Evolutionary conservation across 176 grass and related monocot species (phyloP), one percentile per base, ranked within the genome.

Genomic region (Tuctoria greenei): DNA sequence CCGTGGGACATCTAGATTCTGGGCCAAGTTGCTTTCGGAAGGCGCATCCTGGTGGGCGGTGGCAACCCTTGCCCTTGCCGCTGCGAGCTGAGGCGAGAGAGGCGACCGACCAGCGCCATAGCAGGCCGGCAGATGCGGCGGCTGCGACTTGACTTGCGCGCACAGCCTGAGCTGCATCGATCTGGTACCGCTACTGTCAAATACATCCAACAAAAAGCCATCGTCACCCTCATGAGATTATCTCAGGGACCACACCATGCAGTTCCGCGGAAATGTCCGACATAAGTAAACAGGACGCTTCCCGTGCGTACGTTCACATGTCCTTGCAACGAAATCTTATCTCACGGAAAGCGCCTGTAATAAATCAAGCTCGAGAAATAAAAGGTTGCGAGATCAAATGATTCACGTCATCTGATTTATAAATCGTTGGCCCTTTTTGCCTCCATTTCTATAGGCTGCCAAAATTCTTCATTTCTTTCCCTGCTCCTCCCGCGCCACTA

Each of bases 161-260:
- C 60, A 61, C 7, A 68, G 31, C 62, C 68, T 74, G 31, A 83
- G 21, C 49, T 54, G 16, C 54, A 52, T 63, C 13, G 62, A n/a
- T 62, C 43, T 55, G 35, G 69, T 51, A 68, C 75, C 64, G 56
- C 43, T 35, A 15, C 42, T 77, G 67, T 49, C 75, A 52, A 82
- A 77, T 79, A 21, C 62, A 67, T 67, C 61, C 50, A 66, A 37
- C 35, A 81, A 52, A 81, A 62, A 42, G 37, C 16, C 66, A 77
- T 27, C 10, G 17, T 51, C 36, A 62, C 69, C 31, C 69, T 79
- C 16, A 64, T 73, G 74, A 87, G 64, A 35, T 26, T 87, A 80
- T 83, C 74, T n/a, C 51, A 60, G 56, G 85, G 85, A 74, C 74
- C 79, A 73, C 69, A 57, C 34, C 2, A 31, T 31, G 59, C 13